Conservation (phyloP, 140 eudicot species). For the Flaveria floridana region DNA sequence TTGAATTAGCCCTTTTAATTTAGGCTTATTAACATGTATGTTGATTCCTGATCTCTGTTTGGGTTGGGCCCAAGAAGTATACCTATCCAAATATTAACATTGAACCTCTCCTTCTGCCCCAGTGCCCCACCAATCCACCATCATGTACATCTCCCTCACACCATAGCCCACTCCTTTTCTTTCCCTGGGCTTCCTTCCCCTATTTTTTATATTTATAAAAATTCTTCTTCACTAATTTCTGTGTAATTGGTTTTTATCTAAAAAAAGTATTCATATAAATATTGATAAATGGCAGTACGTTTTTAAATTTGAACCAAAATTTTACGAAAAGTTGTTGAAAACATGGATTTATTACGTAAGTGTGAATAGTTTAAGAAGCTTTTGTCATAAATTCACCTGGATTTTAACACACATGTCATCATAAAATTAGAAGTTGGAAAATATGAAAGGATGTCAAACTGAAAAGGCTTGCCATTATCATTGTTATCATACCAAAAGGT, state of each 20-base stretch:
- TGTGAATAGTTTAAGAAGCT: background rate
- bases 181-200: background rate
- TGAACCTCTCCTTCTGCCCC: background rate
- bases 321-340: background rate
- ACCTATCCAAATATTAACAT: background rate
- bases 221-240: background rate
- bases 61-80: background rate
- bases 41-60: background rate
- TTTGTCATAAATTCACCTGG: background rate
- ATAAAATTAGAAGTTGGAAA: background rate
- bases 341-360: background rate
- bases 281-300: background rate
- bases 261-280: background rate
- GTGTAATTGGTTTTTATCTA: background rate
- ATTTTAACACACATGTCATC: background rate
- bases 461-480: background rate
- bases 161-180: background rate
- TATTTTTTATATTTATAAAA: background rate
- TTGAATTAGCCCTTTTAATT: background rate
- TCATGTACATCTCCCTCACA: background rate
- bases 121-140: background rate
- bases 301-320: background rate
- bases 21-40: conserved; percentile 1
- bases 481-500: background rate
- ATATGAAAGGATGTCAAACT: background rate